Evolutionary conservation across 108 stramenopile genomes (phyloP).

Genomic region (Fistulifera solaris): DNA sequence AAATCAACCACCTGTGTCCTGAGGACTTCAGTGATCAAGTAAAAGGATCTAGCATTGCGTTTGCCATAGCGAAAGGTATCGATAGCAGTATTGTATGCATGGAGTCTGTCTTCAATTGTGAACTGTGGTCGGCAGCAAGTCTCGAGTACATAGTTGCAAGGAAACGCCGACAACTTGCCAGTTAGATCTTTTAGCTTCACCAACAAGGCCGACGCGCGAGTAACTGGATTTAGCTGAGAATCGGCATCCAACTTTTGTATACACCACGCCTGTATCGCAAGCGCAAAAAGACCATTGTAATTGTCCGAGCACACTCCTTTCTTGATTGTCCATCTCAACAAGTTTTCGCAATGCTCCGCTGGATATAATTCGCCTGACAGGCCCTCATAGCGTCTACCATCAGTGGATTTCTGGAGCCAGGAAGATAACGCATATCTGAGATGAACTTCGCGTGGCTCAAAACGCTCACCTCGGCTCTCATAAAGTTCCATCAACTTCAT

Average conservation of each 20-base stretch:
- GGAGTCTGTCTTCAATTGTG: not conserved
- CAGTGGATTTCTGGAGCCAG: not conserved
- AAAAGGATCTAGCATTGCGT: not conserved
- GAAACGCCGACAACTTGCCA: not conserved
- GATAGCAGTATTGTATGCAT: not conserved
- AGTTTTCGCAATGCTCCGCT: not conserved
- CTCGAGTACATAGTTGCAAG: conserved; percentile 4
- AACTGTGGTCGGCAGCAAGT: not conserved
- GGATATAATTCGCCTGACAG: not conserved
- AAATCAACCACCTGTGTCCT: not conserved
- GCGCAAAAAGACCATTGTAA: not conserved
- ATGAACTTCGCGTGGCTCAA: conserved; percentile 5
- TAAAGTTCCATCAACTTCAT: not conserved
- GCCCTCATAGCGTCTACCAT: not conserved
- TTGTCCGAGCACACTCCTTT: not conserved
- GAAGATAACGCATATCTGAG: not conserved
- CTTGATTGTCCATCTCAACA: not conserved
- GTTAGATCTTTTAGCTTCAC: not conserved
- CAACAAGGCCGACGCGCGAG: conserved; percentile 1
- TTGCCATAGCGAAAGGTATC: conserved; percentile 1
- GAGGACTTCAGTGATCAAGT: not conserved
- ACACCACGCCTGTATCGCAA: not conserved
- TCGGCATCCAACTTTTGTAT: not conserved
- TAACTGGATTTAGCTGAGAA: not conserved
- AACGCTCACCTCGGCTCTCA: not conserved